Evolutionary conservation across 2,329 filamentous ascomycete species (phyloP), one percentile per base, ranked within the genome.

Genomic region (Thelonectria blattea): DNA sequence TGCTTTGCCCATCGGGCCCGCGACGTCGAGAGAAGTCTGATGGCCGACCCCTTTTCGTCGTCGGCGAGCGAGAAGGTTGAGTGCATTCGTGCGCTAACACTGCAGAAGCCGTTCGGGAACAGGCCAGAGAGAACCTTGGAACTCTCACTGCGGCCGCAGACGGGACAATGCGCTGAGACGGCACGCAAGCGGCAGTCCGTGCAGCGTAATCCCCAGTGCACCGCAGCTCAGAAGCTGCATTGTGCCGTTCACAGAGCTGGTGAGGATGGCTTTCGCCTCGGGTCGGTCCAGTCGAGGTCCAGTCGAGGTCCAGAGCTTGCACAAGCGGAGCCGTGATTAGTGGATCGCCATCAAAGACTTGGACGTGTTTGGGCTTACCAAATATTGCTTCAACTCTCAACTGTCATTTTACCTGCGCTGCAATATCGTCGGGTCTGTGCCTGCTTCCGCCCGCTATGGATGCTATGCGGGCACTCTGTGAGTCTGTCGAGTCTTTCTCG

Each of bases 141-240:
- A 49, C 45, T 37, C 45, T 37, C 24, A 37, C 24, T 50, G 46
- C 46, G 39, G 27, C 14, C n/a, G 52, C 54, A 46, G 53, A 51
- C 55, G 18, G 46, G 48, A 63, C 58, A 56, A 46, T 49, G 52
- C 42, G 56, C 48, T 61, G 51, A 65, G 56, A 66, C 50, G 55
- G 49, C 46, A 55, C 46, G 52, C 52, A 49, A 54, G 43, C 60
- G 48, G 62, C 47, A 59, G 58, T 62, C 51, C 54, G 66, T 65
- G 58, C 63, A 63, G 57, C 46, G 22, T 37, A 47, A 41, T 22
- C 22, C 27, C 51, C 32, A 24, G 32, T 27, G 49, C 14, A 24
- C 52, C 49, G 41, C 52, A 52, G 41, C 45, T n/a, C 17, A 15
- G 49, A 14, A 18, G 27, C 58, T 57, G 52, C 52, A 45, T 52